phyloP scores from a whole-genome alignment of 441 rosid species.

The Hura crepitans region DNA sequence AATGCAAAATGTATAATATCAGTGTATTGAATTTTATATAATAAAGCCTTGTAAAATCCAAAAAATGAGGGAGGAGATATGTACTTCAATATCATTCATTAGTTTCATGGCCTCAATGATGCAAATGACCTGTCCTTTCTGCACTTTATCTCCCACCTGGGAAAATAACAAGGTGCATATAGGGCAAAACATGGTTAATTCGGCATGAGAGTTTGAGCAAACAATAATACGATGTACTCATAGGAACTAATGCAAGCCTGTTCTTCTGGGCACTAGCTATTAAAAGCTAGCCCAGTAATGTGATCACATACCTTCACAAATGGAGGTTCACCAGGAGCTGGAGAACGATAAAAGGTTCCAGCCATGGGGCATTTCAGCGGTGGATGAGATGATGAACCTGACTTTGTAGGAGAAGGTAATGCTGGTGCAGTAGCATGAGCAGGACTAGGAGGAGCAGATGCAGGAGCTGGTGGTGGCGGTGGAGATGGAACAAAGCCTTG shows the following conservation, averaged over 20 bases:
- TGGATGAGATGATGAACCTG: conserved; percentile 52
- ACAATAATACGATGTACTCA: background rate
- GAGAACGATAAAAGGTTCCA: conserved; percentile 82
- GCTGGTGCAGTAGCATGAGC: conserved; percentile 35
- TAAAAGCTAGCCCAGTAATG: background rate
- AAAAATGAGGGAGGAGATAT: conserved; percentile 13
- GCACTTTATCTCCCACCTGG: conserved; percentile 93
- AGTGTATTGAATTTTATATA: background rate
- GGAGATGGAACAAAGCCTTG: conserved; percentile 40
- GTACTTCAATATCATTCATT: conserved; percentile 96
- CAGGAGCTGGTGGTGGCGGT: conserved; percentile 36
- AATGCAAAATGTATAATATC: no score
- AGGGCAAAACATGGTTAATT: background rate
- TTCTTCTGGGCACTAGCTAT: no score
- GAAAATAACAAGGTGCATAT: conserved; percentile 9
- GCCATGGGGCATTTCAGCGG: conserved; percentile 95
- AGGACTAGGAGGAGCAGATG: conserved; percentile 33
- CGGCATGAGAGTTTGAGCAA: background rate
- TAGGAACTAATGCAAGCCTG: background rate
- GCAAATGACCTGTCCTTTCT: conserved; percentile 91
- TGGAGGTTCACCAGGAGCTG: conserved; percentile 85
- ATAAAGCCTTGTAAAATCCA: background rate
- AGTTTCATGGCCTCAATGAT: conserved; percentile 97
- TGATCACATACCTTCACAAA: conserved; percentile 66
- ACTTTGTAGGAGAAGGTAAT: conserved; percentile 40